phyloP scores from a whole-genome alignment of 129 eudicot species.

The Chrysanthemum seticuspe region DNA sequence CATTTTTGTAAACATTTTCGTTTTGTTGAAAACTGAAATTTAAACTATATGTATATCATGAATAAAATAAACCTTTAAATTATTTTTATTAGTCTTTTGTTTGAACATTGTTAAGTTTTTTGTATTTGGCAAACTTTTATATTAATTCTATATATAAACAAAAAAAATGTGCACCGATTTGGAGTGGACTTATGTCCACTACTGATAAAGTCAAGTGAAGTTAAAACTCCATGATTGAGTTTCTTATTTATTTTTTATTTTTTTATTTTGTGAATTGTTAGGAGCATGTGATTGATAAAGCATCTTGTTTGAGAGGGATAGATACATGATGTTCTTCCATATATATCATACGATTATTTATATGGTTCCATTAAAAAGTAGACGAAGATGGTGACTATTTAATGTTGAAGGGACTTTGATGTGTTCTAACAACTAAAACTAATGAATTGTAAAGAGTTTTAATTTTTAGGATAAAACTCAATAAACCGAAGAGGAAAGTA shows the following conservation, averaged over 20 bases:
- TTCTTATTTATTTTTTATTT: too few species aligned
- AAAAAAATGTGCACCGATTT: not conserved
- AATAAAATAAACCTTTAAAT: too few species aligned
- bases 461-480: too few species aligned
- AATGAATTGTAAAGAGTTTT: not conserved
- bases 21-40: too few species aligned
- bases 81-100: too few species aligned
- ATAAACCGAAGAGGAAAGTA: too few species aligned
- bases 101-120: too few species aligned
- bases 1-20: too few species aligned
- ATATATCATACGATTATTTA: not conserved
- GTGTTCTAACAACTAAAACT: not conserved
- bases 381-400: not conserved
- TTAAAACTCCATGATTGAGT: conserved; percentile 7
- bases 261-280: not conserved
- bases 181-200: conserved; percentile 9
- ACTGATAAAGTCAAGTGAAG: conserved; percentile 5
- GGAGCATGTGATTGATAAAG: conserved; percentile 18
- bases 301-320: conserved; percentile 5
- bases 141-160: not conserved
- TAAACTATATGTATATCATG: too few species aligned
- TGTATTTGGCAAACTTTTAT: not conserved
- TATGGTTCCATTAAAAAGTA: not conserved
- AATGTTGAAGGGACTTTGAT: not conserved
- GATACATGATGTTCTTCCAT: not conserved